Evolutionary conservation across 192 early-diverging fungal species (phyloP).

Genomic region (Thamnidium elegans): DNA sequence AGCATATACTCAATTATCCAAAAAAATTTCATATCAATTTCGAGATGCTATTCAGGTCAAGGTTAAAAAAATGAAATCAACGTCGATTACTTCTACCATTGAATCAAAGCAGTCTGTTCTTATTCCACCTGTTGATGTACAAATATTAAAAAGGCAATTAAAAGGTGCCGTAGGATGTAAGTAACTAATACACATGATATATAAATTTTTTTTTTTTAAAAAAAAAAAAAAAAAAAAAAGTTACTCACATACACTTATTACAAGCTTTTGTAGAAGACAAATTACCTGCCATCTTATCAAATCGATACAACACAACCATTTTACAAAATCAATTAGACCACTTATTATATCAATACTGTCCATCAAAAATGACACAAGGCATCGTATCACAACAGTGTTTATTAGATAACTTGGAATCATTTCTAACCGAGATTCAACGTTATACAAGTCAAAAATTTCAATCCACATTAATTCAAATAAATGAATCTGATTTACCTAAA

Average conservation of each 20-base stretch:
- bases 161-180: slow-evolving; percentile 11
- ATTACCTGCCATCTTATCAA: neutral
- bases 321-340: slow-evolving; percentile 10
- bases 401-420: neutral
- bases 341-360: slow-evolving; percentile 2
- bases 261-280: slow-evolving; percentile 17
- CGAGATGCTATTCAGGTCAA: slow-evolving; percentile 9
- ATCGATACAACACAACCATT: slow-evolving; percentile 6
- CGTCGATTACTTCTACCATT: too few species aligned
- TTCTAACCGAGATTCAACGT: neutral
- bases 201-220: too few species aligned
- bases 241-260: neutral
- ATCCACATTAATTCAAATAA: neutral
- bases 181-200: neutral
- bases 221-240: too few species aligned
- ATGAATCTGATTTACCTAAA: slow-evolving; percentile 5
- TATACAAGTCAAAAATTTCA: neutral
- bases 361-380: neutral
- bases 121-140: slow-evolving; percentile 5
- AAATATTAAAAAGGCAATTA: slow-evolving; percentile 13
- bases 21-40: slow-evolving; percentile 14
- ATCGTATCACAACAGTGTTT: neutral
- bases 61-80: neutral
- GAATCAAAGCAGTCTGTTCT: neutral
- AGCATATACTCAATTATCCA: slow-evolving; percentile 6